Evolutionary conservation across 768 basidiomycete genomes (phyloP), one percentile per base, ranked within the genome.

Genomic region (Cyathus striatus): DNA sequence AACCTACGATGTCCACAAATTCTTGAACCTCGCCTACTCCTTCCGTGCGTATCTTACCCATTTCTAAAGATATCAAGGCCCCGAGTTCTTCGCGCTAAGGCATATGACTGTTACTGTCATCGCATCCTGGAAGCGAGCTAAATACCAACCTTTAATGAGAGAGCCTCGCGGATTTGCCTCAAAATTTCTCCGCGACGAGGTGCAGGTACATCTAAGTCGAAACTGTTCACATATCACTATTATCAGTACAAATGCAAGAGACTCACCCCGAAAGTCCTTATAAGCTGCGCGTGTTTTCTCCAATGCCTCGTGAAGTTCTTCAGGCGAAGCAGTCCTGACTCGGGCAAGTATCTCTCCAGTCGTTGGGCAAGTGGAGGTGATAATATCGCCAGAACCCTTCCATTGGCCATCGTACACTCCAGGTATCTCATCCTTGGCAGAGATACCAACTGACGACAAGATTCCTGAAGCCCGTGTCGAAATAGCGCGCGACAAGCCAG

Each of bases 21-120:
- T 95, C 92, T 58, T 94, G 90, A 10, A 97, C 91, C 66, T 96
- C 92, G 13, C 94, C 94, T 16, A 83, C 70, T 20, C 94, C 94
- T 60, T 96, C 94, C 13, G 86, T 84, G 53, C 72, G 76, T 51
- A 96, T 93, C 69, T 98, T 83, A 14, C 95, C 89, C 88, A 91
- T 90, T 60, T 90, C 89, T 12, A 93, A 73, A 32, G 88, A 85
- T 6, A 95, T 80, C 16, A 95, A 72, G 10, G 85, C 82, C 39
- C 91, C 91, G 4, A 95, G 74, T 26, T 73, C 81, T 42, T 86
- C 79, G 23, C 86, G 75, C 88, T 92, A 53, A 10, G 27, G n/a
- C 27, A n/a, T 30, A n/a, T 30, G 9, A 30, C 9, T n/a, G n/a
- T 30, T 30, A 9, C 9, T 9, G n/a, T n/a, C 9, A 30, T n/a